A percentile compares a stretch with the other conserved stretches of the same genome.
Evolutionary conservation across 345 rosid genomes (phyloP).

Genomic region (Rhodomyrtus tomentosa): DNA sequence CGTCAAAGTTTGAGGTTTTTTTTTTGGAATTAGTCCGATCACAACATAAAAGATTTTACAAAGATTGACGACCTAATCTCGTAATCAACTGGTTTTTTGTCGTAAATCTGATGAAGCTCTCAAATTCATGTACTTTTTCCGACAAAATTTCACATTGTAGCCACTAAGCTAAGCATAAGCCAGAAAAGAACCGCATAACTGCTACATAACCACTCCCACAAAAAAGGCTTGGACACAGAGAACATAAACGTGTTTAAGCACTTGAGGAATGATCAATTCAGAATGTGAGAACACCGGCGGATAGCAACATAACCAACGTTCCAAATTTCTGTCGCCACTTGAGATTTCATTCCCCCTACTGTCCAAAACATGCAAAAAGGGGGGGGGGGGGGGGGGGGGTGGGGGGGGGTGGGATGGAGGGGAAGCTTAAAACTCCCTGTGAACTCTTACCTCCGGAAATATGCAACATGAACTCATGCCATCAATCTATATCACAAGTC

Average conservation of each 20-base stretch:
- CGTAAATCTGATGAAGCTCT: background rate
- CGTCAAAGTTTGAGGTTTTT: too few species aligned
- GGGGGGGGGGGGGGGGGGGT: background rate
- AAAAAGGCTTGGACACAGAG: background rate
- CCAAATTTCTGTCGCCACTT: background rate
- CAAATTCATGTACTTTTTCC: background rate
- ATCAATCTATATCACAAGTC: background rate
- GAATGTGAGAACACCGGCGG: background rate
- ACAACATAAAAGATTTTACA: background rate
- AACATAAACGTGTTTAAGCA: background rate
- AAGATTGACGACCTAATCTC: background rate
- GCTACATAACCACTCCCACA: background rate
- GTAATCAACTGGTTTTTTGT: background rate
- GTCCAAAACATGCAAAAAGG: background rate
- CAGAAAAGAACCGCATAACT: background rate
- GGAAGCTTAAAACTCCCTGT: background rate
- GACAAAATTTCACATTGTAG: background rate
- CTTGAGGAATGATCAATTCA: background rate
- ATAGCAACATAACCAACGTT: background rate
- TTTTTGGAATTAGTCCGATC: too few species aligned
- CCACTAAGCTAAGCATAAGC: background rate
- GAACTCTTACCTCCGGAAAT: background rate
- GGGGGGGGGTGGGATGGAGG: too few species aligned
- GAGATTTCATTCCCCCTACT: background rate
- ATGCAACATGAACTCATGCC: background rate